These are phyloP conservation scores for Neocallimastix lanati DNA, from an alignment of 192 early-diverging fungal species.

Conservation along the genomic window DNA sequence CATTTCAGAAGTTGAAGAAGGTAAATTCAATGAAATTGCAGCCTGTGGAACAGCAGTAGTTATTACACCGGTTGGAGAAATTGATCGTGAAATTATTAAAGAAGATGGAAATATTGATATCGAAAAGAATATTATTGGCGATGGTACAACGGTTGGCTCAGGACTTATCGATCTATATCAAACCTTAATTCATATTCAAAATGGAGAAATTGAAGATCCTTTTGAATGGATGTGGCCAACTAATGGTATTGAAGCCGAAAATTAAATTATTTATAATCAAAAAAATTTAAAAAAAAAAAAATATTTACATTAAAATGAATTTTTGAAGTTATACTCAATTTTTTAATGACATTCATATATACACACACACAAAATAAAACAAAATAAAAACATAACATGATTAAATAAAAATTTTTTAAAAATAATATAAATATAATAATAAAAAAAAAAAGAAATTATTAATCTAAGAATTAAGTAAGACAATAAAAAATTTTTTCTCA, in stretches of 20 bases:
- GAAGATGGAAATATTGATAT: neutral
- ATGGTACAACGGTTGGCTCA: neutral
- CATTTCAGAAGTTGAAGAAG: slow-evolving; percentile 31
- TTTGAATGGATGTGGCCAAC: neutral
- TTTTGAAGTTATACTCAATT: too few relatives aligned
- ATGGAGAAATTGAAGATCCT: neutral
- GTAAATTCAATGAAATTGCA: slow-evolving; percentile 43
- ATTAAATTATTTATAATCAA: neutral
- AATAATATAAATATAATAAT: too few relatives aligned
- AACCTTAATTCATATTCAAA: neutral
- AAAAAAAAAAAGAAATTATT: too few relatives aligned
- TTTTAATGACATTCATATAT: too few relatives aligned
- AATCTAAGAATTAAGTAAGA: too few relatives aligned
- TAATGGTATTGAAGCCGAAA: neutral
- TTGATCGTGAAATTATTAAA: slow-evolving; percentile 24
- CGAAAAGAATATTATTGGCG: neutral
- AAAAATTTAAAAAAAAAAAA: too few relatives aligned
- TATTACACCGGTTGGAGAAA: slow-evolving; percentile 51
- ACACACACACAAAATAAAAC: too few relatives aligned
- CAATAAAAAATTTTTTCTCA: too few relatives aligned
- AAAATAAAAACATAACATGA: too few relatives aligned
- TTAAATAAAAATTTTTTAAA: too few relatives aligned
- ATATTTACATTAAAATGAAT: too few relatives aligned
- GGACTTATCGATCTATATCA: neutral
- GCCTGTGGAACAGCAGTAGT: slow-evolving; percentile 63